Conservation (phyloP, 192 early-diverging fungal genomes). For the Jimgerdemannia lactiflua region DNA sequence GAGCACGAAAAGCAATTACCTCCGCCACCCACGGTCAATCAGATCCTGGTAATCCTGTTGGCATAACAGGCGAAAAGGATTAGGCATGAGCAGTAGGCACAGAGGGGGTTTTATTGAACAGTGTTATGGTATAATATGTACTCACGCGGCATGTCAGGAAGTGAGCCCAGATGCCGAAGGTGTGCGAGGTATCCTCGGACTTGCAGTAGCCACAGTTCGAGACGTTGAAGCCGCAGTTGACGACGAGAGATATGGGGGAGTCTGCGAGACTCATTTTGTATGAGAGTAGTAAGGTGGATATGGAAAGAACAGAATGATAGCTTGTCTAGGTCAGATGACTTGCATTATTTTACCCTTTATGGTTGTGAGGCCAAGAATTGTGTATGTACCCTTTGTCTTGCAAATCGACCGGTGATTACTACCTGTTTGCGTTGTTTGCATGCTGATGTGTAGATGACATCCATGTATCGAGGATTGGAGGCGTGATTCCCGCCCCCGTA, state of each 20-base stretch:
- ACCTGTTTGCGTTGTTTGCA: no score
- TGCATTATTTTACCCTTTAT: no score
- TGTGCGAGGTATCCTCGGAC: constrained; percentile 39
- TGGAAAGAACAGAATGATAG: neutral
- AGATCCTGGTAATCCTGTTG: constrained; percentile 59
- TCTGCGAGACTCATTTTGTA: neutral
- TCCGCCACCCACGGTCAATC: constrained; percentile 75
- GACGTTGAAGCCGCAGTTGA: constrained; percentile 10
- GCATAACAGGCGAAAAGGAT: neutral
- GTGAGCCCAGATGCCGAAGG: constrained; percentile 64
- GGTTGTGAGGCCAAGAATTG: no score
- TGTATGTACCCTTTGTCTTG: no score
- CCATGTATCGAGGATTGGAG: no score
- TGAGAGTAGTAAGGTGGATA: neutral
- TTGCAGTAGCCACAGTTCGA: constrained; percentile 72
- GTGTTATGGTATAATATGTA: neutral
- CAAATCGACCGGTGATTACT: no score
- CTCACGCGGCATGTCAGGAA: constrained; percentile 41
- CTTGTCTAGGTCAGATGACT: neutral
- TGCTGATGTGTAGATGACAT: no score
- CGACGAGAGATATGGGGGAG: neutral
- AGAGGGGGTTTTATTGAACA: no score
- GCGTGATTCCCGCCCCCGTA: no score
- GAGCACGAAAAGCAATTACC: constrained; percentile 25
- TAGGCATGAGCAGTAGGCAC: neutral